Conservation (phyloP, 495 filamentous ascomycete species). For the Penicillium silybi region DNA sequence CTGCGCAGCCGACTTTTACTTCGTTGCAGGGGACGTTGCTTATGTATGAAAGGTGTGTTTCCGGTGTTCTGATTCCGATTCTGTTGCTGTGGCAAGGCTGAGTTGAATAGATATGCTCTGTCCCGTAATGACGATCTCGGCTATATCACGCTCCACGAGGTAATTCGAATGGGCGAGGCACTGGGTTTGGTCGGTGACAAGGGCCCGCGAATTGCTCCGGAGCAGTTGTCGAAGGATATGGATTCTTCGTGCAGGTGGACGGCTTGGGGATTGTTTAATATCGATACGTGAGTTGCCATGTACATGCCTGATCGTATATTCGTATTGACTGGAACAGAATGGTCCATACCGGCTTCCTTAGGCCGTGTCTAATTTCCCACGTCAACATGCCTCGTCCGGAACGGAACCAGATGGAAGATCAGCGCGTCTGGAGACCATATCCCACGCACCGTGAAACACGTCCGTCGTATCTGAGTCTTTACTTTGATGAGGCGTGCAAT, state of each 20-base stretch:
- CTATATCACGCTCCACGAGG: slow-evolving; percentile 42
- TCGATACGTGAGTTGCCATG: slow-evolving; percentile 37
- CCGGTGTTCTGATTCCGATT: too few species aligned
- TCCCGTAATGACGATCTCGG: slow-evolving; percentile 39
- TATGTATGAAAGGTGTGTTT: slow-evolving; percentile 37
- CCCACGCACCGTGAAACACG: slow-evolving; percentile 33
- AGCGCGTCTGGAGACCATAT: slow-evolving; percentile 35
- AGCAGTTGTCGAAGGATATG: slow-evolving; percentile 31
- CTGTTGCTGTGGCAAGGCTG: background rate
- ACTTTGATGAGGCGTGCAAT: slow-evolving; percentile 39
- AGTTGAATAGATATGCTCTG: slow-evolving; percentile 33
- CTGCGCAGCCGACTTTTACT: slow-evolving; percentile 27
- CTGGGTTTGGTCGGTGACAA: slow-evolving; percentile 34
- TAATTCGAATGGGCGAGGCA: slow-evolving; percentile 35
- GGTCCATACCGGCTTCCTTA: slow-evolving; percentile 40
- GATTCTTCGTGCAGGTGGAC: slow-evolving; percentile 32
- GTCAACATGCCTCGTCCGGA: slow-evolving; percentile 32
- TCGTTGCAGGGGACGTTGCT: slow-evolving; percentile 41
- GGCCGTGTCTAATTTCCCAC: slow-evolving; percentile 34
- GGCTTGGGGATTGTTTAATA: slow-evolving; percentile 44
- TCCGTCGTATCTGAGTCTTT: slow-evolving; percentile 31
- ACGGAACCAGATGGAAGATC: slow-evolving; percentile 11
- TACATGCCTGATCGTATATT: background rate
- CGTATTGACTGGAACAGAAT: slow-evolving; percentile 21
- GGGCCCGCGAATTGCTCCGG: slow-evolving; percentile 13